These are phyloP conservation scores for Mycotypha africana DNA, from an alignment of 371 early-diverging fungal genomes.

Conservation along the genomic window DNA sequence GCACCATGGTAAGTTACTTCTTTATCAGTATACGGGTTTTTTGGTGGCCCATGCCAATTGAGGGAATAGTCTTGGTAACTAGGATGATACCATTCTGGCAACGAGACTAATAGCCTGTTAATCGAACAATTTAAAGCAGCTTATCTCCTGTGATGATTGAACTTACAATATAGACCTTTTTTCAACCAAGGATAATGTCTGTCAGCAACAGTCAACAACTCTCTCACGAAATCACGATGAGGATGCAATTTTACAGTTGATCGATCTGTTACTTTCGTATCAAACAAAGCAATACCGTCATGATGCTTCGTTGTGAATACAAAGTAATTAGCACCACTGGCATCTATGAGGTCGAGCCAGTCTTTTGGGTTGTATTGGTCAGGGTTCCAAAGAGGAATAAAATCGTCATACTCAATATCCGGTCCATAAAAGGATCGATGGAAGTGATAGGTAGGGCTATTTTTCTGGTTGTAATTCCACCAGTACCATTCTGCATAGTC, in stretches of 20 bases:
- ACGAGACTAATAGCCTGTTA: conserved; percentile 25
- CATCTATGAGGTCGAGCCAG: conserved; percentile 26
- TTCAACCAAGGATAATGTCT: conserved; percentile 17
- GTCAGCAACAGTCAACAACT: conserved; percentile 17
- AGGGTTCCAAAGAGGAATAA: conserved; percentile 16
- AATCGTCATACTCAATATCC: conserved; percentile 27
- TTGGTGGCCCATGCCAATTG: conserved; percentile 24
- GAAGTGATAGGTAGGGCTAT: conserved; percentile 18
- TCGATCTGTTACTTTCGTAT: conserved; percentile 21
- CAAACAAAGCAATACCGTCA: conserved; percentile 29
- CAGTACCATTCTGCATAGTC: conserved; percentile 38
- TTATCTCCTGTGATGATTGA: not conserved
- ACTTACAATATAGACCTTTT: conserved; percentile 29
- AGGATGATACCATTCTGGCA: conserved; percentile 38
- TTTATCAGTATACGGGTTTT: conserved; percentile 21
- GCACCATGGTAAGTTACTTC: conserved; percentile 16
- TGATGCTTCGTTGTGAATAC: conserved; percentile 37
- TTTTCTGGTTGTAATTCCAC: conserved; percentile 24
- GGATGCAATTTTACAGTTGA: conserved; percentile 18
- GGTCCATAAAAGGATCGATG: conserved; percentile 20
- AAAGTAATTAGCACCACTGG: conserved; percentile 25
- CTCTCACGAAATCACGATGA: conserved; percentile 20
- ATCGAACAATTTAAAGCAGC: too few relatives aligned
- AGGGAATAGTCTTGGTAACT: conserved; percentile 14
- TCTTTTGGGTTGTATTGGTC: conserved; percentile 12